A percentile compares a stretch with the other conserved stretches of the same genome.
Conservation (phyloP, 2,329 filamentous ascomycete species). For the Hypocreales sp. region DNA sequence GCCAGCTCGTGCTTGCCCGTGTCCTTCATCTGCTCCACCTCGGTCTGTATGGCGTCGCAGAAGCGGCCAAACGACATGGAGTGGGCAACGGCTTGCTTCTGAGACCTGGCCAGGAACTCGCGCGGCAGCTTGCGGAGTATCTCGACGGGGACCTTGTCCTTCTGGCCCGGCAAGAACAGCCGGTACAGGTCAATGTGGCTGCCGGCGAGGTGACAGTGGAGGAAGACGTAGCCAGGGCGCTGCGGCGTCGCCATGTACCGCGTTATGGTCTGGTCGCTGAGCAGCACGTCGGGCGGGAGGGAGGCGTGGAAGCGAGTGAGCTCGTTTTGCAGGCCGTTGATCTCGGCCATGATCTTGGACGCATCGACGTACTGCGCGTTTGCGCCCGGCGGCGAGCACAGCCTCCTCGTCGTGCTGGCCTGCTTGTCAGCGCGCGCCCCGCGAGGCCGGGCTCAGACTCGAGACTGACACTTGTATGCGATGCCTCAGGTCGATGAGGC, state of each 20-base stretch:
- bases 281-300: slow-evolving; percentile 16
- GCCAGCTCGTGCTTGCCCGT: slow-evolving; percentile 11
- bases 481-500: slow-evolving; percentile 20
- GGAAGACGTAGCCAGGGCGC: slow-evolving; percentile 18
- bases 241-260: slow-evolving; percentile 15
- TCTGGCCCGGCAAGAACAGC: slow-evolving; percentile 19
- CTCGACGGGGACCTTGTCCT: slow-evolving; percentile 15
- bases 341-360: slow-evolving; percentile 20
- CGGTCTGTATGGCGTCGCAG: slow-evolving; percentile 16
- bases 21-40: slow-evolving; percentile 11
- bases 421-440: not conserved
- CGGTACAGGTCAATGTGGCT: slow-evolving; percentile 24
- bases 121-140: slow-evolving; percentile 17
- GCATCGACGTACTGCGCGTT: slow-evolving; percentile 13
- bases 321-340: slow-evolving; percentile 20
- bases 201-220: slow-evolving; percentile 19
- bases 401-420: slow-evolving; percentile 11
- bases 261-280: slow-evolving; percentile 17
- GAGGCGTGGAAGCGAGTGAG: slow-evolving; percentile 19
- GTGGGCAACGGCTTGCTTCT: slow-evolving; percentile 23
- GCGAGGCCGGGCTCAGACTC: too few relatives aligned
- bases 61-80: slow-evolving; percentile 20
- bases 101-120: slow-evolving; percentile 19
- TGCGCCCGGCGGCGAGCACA: slow-evolving; percentile 7
- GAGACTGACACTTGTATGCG: slow-evolving; percentile 18